These are phyloP conservation scores for Solanum peruvianum DNA, from an alignment of 257 asterid species.

Conservation along the genomic window DNA sequence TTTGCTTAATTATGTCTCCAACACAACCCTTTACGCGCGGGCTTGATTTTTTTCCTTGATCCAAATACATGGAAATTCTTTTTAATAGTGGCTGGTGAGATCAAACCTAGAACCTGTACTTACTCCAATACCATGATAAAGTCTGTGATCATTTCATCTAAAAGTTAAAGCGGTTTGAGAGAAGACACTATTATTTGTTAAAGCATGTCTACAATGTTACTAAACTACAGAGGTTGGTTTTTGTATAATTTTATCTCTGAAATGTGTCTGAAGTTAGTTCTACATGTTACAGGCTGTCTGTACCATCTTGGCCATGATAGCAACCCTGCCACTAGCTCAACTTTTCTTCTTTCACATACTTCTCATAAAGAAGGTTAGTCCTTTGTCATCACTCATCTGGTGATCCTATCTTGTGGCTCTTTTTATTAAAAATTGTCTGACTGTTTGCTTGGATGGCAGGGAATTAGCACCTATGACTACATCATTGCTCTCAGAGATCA, in stretches of 20 bases:
- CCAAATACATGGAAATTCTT: not conserved
- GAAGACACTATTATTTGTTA: not conserved
- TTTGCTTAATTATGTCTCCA: not conserved
- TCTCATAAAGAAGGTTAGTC: slow-evolving; percentile 71
- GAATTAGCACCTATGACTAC: slow-evolving; percentile 94
- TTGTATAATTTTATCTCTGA: not conserved
- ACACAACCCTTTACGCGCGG: not conserved
- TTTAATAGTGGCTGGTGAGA: not conserved
- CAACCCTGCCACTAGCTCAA: slow-evolving; percentile 87
- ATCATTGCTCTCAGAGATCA: slow-evolving; percentile 96
- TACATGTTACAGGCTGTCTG: slow-evolving; percentile 58
- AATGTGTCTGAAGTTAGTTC: not conserved
- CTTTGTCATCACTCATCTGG: not conserved
- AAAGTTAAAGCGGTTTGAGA: not conserved
- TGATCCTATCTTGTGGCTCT: not conserved
- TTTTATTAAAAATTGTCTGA: not conserved
- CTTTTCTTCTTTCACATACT: slow-evolving; percentile 99
- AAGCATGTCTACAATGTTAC: not conserved
- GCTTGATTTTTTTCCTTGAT: not conserved
- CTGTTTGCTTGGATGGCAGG: slow-evolving; percentile 30
- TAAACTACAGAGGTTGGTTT: not conserved
- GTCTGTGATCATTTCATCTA: not conserved
- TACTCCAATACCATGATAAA: not conserved
- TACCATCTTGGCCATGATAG: slow-evolving; percentile 95
- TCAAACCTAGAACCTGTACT: not conserved